phyloP scores from a whole-genome alignment of 2,329 filamentous ascomycete species.

The Hymenotorrendiella dingleyae region DNA sequence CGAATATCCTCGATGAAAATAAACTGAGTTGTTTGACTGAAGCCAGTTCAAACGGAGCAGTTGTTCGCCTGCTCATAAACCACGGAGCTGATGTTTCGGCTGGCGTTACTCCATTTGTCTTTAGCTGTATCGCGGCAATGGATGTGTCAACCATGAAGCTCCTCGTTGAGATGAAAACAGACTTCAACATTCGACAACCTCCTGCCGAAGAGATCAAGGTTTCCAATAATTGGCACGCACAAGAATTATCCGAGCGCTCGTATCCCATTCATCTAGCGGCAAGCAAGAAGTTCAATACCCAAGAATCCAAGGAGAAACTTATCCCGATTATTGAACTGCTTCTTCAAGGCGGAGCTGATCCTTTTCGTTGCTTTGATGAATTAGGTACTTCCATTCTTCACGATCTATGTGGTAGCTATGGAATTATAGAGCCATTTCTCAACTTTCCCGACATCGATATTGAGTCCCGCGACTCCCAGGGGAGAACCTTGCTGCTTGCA shows the following conservation, averaged over 20 bases:
- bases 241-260: neutral
- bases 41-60: neutral
- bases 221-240: neutral
- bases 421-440: constrained; percentile 6
- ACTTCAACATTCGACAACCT: constrained; percentile 4
- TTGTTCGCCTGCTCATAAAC: constrained; percentile 3
- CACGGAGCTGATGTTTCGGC: constrained; percentile 7
- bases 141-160: constrained; percentile 3
- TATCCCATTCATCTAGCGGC: constrained; percentile 7
- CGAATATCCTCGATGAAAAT: neutral
- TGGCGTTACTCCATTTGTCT: constrained; percentile 1
- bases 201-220: neutral
- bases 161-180: constrained; percentile 1
- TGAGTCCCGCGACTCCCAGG: constrained; percentile 4
- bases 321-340: neutral
- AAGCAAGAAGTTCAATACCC: neutral
- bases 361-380: neutral
- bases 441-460: constrained; percentile 1
- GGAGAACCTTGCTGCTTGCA: constrained; percentile 7
- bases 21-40: constrained; percentile 3
- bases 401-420: neutral
- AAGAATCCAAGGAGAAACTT: neutral
- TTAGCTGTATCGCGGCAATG: neutral
- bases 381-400: constrained; percentile 4
- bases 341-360: constrained; percentile 3